These are phyloP conservation scores for Terfezia claveryi DNA, from an alignment of 495 filamentous ascomycete species.

Conservation along the genomic window DNA sequence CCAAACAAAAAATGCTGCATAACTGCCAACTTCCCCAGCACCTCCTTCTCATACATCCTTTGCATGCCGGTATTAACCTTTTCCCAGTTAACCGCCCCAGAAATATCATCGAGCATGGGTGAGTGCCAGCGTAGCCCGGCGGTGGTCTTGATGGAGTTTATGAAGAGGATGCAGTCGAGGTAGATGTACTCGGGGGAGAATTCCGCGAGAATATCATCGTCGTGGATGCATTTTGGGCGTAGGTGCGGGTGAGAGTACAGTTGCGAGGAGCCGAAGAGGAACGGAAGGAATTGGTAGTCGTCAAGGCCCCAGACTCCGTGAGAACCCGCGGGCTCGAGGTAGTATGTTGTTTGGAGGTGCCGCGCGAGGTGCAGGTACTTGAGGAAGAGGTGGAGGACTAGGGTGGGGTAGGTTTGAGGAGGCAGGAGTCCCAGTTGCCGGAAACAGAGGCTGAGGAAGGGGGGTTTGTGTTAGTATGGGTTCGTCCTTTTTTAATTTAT, in stretches of 20 bases:
- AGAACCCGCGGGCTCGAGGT: conserved; percentile 82
- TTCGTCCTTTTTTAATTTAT: background rate
- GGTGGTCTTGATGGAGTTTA: conserved; percentile 90
- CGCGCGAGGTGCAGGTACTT: conserved; percentile 68
- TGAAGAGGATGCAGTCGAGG: conserved; percentile 74
- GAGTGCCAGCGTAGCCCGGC: conserved; percentile 91
- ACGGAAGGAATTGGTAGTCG: conserved; percentile 94
- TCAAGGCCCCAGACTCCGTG: conserved; percentile 96
- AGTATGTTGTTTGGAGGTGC: conserved; percentile 66
- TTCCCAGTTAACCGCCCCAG: conserved; percentile 66
- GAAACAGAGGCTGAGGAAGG: conserved; percentile 36
- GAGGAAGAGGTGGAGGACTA: conserved; percentile 58
- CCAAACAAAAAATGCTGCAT: conserved; percentile 99
- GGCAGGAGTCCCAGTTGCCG: conserved; percentile 52
- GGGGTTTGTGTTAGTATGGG: background rate
- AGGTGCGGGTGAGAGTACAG: conserved; percentile 71
- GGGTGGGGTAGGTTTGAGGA: conserved; percentile 38
- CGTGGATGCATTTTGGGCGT: conserved; percentile 71
- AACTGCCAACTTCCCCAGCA: conserved; percentile 79
- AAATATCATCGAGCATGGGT: conserved; percentile 97
- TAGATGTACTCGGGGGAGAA: conserved; percentile 44
- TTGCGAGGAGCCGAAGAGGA: conserved; percentile 81
- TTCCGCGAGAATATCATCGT: conserved; percentile 64
- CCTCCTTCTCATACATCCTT: conserved; percentile 86
- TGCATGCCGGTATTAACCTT: conserved; percentile 92